Evolutionary conservation across 495 filamentous ascomycete genomes (phyloP).

Genomic region (Neurospora sp.): DNA sequence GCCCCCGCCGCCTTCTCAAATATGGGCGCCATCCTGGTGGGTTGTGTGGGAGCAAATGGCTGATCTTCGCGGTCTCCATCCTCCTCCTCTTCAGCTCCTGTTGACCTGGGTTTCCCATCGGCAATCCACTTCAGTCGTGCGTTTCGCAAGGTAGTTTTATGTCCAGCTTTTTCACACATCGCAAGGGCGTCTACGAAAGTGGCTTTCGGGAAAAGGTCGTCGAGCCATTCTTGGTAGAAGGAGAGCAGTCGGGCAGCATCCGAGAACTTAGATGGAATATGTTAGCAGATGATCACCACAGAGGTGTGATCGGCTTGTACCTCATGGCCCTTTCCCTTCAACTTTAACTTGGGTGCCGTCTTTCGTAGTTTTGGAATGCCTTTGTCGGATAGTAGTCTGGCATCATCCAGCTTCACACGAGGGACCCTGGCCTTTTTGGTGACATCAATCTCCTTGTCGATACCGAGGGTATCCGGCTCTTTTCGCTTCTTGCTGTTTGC

Average conservation of each 20-base stretch:
- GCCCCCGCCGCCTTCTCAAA: constrained; percentile 25
- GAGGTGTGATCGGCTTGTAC: constrained; percentile 33
- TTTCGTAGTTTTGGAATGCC: constrained; percentile 77
- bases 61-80: constrained; percentile 20
- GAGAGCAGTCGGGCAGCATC: constrained; percentile 75
- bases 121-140: constrained; percentile 68
- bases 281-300: not conserved
- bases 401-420: constrained; percentile 77
- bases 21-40: constrained; percentile 36
- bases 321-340: constrained; percentile 93
- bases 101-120: constrained; percentile 49
- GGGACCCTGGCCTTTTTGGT: constrained; percentile 59
- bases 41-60: constrained; percentile 12
- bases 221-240: constrained; percentile 94
- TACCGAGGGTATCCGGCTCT: constrained; percentile 44
- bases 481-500: constrained; percentile 23
- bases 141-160: constrained; percentile 65
- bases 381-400: constrained; percentile 63
- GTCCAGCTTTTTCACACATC: constrained; percentile 91
- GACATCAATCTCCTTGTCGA: constrained; percentile 81
- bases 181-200: constrained; percentile 83
- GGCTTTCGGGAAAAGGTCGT: constrained; percentile 89
- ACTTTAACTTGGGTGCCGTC: constrained; percentile 59
- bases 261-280: constrained; percentile 50
- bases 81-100: constrained; percentile 43